These are phyloP conservation scores for Geotrichum klebahnii DNA, from an alignment of 1,139 yeast species.

Conservation along the genomic window DNA sequence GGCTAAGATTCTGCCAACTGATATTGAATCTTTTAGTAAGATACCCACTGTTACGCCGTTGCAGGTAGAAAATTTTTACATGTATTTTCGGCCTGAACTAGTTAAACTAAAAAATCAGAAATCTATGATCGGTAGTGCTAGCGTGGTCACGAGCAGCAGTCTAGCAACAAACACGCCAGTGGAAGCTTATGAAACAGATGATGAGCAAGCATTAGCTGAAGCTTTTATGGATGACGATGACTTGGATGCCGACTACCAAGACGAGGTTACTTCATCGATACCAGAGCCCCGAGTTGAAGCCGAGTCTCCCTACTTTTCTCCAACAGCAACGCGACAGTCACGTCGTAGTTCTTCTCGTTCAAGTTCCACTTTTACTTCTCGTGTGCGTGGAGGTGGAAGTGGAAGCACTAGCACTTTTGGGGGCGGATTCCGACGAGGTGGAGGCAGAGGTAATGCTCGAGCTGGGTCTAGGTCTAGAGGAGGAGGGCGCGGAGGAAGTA, in stretches of 20 bases:
- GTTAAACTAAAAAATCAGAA: slow-evolving; percentile 17
- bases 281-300: not conserved
- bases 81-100: slow-evolving; percentile 22
- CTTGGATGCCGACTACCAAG: not conserved
- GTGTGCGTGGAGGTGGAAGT: not conserved
- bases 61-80: slow-evolving; percentile 22
- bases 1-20: slow-evolving; percentile 22
- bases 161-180: not conserved
- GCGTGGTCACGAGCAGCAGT: not conserved
- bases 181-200: not conserved
- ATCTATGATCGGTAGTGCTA: not conserved
- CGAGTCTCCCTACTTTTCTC: slow-evolving; percentile 3
- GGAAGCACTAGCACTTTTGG: not conserved
- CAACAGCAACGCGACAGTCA: not conserved
- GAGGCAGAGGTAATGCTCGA: not conserved
- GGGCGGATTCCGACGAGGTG: not conserved
- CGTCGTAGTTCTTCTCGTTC: not conserved
- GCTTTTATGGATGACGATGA: slow-evolving; percentile 4
- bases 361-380: slow-evolving; percentile 1
- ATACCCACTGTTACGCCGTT: slow-evolving; percentile 22
- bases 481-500: not conserved
- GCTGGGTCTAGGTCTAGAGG: not conserved
- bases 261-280: not conserved
- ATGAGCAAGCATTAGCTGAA: slow-evolving; percentile 1
- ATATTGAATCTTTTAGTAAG: slow-evolving; percentile 19